Conservation (phyloP, 2,329 filamentous ascomycete genomes). For the Neofusicoccum cordaticola region DNA sequence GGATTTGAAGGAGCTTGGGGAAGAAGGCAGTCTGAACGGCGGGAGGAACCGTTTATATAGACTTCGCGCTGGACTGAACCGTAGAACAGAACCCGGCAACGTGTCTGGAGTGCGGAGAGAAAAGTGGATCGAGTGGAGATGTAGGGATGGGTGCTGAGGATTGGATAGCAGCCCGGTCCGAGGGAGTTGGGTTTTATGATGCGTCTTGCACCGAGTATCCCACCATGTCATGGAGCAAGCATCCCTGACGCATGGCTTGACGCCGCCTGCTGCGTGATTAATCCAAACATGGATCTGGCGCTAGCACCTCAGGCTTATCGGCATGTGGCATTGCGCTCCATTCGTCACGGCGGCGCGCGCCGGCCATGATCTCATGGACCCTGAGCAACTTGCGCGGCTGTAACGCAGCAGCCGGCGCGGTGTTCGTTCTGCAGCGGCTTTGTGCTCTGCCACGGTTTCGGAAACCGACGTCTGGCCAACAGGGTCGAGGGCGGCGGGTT, state of each 20-base stretch:
- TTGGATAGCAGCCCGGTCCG: background rate
- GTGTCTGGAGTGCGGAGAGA: conserved; percentile 17
- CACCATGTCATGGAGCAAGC: background rate
- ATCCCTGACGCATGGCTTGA: conserved; percentile 15
- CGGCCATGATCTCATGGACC: conserved; percentile 12
- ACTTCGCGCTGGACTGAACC: background rate
- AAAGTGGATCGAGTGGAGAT: conserved; percentile 17
- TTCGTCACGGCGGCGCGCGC: conserved; percentile 2
- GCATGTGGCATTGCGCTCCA: background rate
- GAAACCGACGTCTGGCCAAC: background rate
- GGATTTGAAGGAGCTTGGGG: background rate
- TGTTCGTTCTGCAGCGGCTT: background rate
- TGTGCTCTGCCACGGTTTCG: background rate
- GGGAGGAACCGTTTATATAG: conserved; percentile 11
- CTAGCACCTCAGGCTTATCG: conserved; percentile 14
- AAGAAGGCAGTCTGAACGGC: background rate
- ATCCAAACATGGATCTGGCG: conserved; percentile 14
- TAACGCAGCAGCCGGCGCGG: background rate
- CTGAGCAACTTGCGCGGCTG: background rate
- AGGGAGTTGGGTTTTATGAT: conserved; percentile 10
- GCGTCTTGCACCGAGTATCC: background rate
- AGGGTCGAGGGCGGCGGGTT: background rate
- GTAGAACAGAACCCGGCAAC: background rate
- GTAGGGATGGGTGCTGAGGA: background rate
- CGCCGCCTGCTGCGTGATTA: conserved; percentile 17